Base-by-base conservation (phyloP, 192 early-diverging fungal genomes). In the Chytriomyces sp. region DNA sequence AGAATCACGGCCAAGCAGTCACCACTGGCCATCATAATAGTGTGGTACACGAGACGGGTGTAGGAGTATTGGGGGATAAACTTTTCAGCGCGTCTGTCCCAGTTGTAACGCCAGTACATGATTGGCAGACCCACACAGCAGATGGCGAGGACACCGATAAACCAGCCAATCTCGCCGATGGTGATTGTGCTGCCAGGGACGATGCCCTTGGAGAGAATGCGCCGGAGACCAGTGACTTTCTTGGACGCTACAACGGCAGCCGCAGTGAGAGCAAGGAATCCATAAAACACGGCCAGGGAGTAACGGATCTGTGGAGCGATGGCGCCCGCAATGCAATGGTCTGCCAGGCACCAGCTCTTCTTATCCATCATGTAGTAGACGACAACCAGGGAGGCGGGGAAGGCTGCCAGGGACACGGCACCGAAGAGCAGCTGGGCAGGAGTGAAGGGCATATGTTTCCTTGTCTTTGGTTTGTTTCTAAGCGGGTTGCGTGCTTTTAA, bases 281-380 rank as follows among this genome's bases (percentile, higher is more conserved):
- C 65, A n/a, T 67, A 67, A 45, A 45, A 67, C 13, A 67, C 16
- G 65, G 44, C 11, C 13, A 67, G 43, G 6, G 62, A 35, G 35
- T 35, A 35, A 35, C 35, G 35, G 35, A 35, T 35, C 35, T 35
- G 35, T 35, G 35, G 35, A 35, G 35, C 35, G 35, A 35, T 35
- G 35, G 35, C 35, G 2, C 35, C 35, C 35, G 35, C 57, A 10
- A 73, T 5, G 28, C 50, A 69, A 45, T 61, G 49, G 48, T 69
- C 68, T 16, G 68, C 53, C 13, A 60, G 66, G 65, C 75, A 57
- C 96, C 45, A 84, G 95, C 8, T 94, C 93, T 28, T 96, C 93
- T 0, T 88, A 85, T 11, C 95, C 95, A 7, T 95, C 93, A 26
- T 89, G 94, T n/a, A 89, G 95, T 50, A 87, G 86, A 77, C 91